Base-by-base conservation (phyloP, 345 rosid species). In the Citrus trifoliata region DNA sequence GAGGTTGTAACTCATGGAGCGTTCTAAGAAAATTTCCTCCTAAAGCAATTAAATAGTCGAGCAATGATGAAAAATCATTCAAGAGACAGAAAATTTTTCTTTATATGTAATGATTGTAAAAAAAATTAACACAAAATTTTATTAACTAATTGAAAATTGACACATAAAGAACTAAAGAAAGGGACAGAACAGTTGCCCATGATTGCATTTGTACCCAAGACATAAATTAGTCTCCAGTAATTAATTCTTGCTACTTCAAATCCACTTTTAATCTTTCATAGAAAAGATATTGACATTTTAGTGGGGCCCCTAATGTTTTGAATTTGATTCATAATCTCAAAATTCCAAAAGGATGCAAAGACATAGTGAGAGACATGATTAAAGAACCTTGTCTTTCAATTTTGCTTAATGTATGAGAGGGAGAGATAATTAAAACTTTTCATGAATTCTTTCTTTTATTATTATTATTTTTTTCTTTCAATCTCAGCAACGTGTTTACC, bases 211-310 rank as follows among this genome's bases (percentile, higher is more conserved):
- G 16, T 10, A 42, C 51, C 16, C 51, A 42, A 10, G 51, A 42
- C 51, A 12, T 42, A 12, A 42, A 42, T 42, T 12, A 12, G 14
- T 46, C 51, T 46, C 51, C 18, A 46, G 51, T 46, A 46, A 13
- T 46, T 46, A 46, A 46, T 60, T 73, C 42, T 5, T 32, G 19
- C 70, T 30, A 4, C 58, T 8, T 28, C 56, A 71, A 61, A 27
- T 60, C 67, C 65, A n/a, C 60, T 74, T 67, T 79, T 83, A 81
- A 79, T 79, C 65, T 85, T 83, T 81, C 83, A 67, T 80, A 46
- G 64, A 40, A 67, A 27, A 33, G 76, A 32, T 32, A 71, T 73
- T 80, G 79, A 77, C 86, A 73, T 75, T 68, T 55, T 28, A 62
- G 62, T 76, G 35, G 72, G 72, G 73, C 74, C 74, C 38, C 25